Conservation (phyloP, 2,329 filamentous ascomycete species). For the Stylonectria norvegica region DNA sequence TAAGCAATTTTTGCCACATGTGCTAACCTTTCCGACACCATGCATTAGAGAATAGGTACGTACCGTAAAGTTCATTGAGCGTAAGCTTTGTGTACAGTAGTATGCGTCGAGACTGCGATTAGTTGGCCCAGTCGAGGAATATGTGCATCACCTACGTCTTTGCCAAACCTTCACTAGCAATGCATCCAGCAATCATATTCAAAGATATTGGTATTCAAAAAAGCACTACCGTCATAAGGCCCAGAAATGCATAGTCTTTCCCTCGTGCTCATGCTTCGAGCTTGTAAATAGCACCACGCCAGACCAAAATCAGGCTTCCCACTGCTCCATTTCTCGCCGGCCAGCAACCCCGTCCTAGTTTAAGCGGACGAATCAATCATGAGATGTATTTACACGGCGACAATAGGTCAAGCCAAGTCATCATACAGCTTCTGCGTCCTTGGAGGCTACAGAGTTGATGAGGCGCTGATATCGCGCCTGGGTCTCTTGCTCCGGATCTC, state of each 20-base stretch:
- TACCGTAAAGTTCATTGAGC: no score
- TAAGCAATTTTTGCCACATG: no score
- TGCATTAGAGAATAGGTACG: no score
- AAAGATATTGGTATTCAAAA: conserved; percentile 3
- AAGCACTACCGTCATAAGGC: neutral
- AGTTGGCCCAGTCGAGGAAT: no score
- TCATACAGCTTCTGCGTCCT: conserved; percentile 27
- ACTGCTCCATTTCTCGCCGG: conserved; percentile 20
- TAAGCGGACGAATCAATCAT: conserved; percentile 12
- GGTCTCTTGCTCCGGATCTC: conserved; percentile 35
- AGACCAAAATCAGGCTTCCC: conserved; percentile 9
- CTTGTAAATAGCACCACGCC: conserved; percentile 14
- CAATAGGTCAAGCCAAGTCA: no score
- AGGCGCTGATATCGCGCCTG: conserved; percentile 36
- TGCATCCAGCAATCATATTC: no score
- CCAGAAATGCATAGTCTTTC: conserved; percentile 1
- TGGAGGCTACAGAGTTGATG: conserved; percentile 36
- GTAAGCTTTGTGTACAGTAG: no score
- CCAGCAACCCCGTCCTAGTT: conserved; percentile 12
- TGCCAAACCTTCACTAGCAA: no score
- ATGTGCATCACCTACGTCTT: no score
- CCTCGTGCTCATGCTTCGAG: conserved; percentile 3
- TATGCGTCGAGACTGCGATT: no score
- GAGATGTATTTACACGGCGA: conserved; percentile 17
- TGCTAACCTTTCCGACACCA: no score